A percentile compares a stretch with the other conserved stretches of the same genome.
These are phyloP conservation scores for Gossypium mustelinum DNA, from an alignment of 345 rosid species.

Conservation along the genomic window DNA sequence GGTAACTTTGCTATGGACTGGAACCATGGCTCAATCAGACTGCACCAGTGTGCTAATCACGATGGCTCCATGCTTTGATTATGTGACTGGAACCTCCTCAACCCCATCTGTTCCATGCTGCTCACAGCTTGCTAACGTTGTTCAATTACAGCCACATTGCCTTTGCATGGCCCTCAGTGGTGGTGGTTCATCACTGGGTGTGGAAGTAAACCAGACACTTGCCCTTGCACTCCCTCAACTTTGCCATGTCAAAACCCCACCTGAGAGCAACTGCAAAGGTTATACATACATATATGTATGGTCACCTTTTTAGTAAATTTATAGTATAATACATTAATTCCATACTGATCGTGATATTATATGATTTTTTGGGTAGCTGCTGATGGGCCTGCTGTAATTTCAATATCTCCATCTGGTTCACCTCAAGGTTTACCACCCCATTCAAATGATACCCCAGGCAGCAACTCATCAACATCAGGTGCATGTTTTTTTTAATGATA, in stretches of 20 bases:
- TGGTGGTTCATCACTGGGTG: slow-evolving; percentile 13
- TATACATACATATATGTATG: not conserved
- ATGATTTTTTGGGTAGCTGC: not conserved
- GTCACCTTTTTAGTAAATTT: not conserved
- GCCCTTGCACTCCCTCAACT: slow-evolving; percentile 26
- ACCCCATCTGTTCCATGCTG: slow-evolving; percentile 52
- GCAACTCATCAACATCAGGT: slow-evolving; percentile 7
- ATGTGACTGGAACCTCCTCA: slow-evolving; percentile 40
- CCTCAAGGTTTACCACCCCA: slow-evolving; percentile 16
- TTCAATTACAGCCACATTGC: slow-evolving; percentile 40
- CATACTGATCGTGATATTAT: not conserved
- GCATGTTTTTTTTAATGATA: no score
- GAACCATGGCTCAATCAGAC: slow-evolving; percentile 32
- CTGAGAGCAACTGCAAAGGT: slow-evolving; percentile 17
- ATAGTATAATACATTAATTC: not conserved
- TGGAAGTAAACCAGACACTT: slow-evolving; percentile 18
- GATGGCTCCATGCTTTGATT: slow-evolving; percentile 35
- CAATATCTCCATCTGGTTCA: slow-evolving; percentile 14
- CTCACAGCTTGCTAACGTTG: slow-evolving; percentile 39
- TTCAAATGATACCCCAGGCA: slow-evolving; percentile 17
- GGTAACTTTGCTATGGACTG: slow-evolving; percentile 17
- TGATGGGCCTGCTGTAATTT: slow-evolving; percentile 25
- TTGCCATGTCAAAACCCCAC: slow-evolving; percentile 30
- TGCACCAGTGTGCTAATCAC: slow-evolving; percentile 29
- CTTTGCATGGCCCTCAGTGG: slow-evolving; percentile 42